Evolutionary conservation across 164 flowering plant genomes (phyloP), one percentile per base, ranked within the genome.

Genomic region (Annona cherimola): DNA sequence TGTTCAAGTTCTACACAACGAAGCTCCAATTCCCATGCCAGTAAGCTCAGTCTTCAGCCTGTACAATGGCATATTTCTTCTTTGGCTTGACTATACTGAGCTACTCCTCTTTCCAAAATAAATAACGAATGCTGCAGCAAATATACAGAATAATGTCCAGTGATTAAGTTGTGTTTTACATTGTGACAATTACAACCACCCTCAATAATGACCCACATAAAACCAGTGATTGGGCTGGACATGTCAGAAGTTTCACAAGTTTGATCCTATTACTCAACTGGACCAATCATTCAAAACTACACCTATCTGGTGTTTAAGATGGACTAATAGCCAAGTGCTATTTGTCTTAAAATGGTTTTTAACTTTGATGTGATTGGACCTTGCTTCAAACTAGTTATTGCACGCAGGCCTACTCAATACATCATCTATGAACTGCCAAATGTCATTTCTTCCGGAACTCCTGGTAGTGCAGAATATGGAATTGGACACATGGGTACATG

Each of bases 21-120:
- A 93, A 77, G 85, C 78, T 70, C 96, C 98, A 54, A 78, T 85
- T 70, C 86, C 90, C 70, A 45, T 92, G 78, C 88, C 94, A 64
- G 97, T 92, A 83, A 82, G 86, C 45, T 63, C 19, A 19, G 35
- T 61, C 35, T 18, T 18, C 18, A 19, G 26, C 35, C 35, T 61
- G 2, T 61, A 18, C 2, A n/a, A 16, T 61, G 16, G 63, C 16
- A 61, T 61, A 18, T 20, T 61, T 61, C 26, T 61, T 61, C 63
- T 61, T 16, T 18, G 26, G 6, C 19, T 61, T 16, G 19, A 18
- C 26, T 61, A 20, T 26, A 61, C 35, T 20, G 20, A 6, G 3
- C 63, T 61, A 61, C 35, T 26, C 35, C 35, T 0, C 35, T 0
- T 26, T 26, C 14, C 59, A 6, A 54, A 7, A 54, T 54, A 0